A percentile compares a stretch with the other conserved stretches of the same genome.
phyloP scores from a whole-genome alignment of 495 filamentous ascomycete genomes.

The Penicillium nucicola region DNA sequence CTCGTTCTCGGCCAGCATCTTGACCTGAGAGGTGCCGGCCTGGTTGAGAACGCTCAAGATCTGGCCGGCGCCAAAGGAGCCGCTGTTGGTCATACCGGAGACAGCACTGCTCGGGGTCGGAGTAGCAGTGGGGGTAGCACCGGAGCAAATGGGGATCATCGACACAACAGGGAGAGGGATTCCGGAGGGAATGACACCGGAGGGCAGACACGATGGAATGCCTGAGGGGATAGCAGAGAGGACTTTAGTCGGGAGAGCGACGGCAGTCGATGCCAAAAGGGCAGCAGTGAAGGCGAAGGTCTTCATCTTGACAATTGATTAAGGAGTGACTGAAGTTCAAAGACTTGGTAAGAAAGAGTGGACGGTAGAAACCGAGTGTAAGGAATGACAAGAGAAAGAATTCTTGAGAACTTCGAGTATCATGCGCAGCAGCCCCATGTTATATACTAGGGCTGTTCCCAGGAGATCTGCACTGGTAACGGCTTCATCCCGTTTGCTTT shows the following conservation, averaged over 20 bases:
- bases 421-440: neutral
- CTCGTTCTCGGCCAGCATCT: constrained; percentile 19
- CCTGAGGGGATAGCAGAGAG: constrained; percentile 6
- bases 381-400: constrained; percentile 13
- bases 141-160: constrained; percentile 11
- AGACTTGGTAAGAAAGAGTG: constrained; percentile 25
- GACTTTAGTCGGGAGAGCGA: constrained; percentile 20
- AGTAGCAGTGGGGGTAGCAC: neutral
- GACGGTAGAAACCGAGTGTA: constrained; percentile 23
- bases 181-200: constrained; percentile 11
- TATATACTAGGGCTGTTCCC: constrained; percentile 7
- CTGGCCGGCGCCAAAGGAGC: neutral
- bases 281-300: constrained; percentile 20
- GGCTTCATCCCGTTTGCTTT: neutral
- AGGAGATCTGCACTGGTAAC: neutral
- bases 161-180: constrained; percentile 8
- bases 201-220: constrained; percentile 15
- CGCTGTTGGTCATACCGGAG: neutral
- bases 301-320: constrained; percentile 26
- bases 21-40: constrained; percentile 7
- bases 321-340: constrained; percentile 19
- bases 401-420: constrained; percentile 16
- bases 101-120: constrained; percentile 3
- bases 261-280: constrained; percentile 22
- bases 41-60: constrained; percentile 21